Base-by-base conservation (phyloP, 2,329 filamentous ascomycete species). In the Aspergillus pseudoglaucus region DNA sequence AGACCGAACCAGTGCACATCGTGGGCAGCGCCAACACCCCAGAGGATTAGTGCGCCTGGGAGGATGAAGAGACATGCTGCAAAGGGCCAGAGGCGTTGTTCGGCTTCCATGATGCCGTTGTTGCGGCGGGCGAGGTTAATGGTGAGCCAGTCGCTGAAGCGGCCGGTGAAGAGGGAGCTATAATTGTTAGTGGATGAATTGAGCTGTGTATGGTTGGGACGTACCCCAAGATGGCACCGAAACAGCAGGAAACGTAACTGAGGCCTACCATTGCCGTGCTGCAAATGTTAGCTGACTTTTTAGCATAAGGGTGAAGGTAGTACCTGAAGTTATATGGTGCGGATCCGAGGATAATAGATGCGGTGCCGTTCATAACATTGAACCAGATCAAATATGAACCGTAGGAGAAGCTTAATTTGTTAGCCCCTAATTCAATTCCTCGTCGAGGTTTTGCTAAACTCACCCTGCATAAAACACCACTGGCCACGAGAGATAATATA, bases 11-110 rank as follows among this genome's bases (percentile, higher is more conserved):
- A 71, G 50, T 67, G 70, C 0, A 73, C 50, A 15, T 67, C 61
- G 43, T 72, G 68, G 0, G 69, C 68, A 3, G 71, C 70, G 4
- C 68, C 69, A 0, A 73, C 68, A 14, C 71, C 69, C 64, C 66
- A 71, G 5, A 71, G 60, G 1, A 71, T 53, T 0, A 69, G 55
- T 0, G 64, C 61, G 0, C 57, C 59, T 1, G 69, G 67, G 0
- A 68, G 60, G 12, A 69, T 49, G 6, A 73, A 17, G 1, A 70
- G 46, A 38, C 66, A 66, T 2, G 63, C 54, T 0, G 55, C 39
- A 25, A 69, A 69, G 7, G 68, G 65, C 68, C 69, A 74, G 1
- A 72, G 56, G 10, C 69, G 65, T 30, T 70, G 60, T 46, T 72
- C 69, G 3, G 69, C 66, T 54, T 72, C 69, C 61, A 69, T 68